These are phyloP conservation scores for Simplicillium aogashimaense DNA, from an alignment of 2,329 filamentous ascomycete species.

Conservation along the genomic window DNA sequence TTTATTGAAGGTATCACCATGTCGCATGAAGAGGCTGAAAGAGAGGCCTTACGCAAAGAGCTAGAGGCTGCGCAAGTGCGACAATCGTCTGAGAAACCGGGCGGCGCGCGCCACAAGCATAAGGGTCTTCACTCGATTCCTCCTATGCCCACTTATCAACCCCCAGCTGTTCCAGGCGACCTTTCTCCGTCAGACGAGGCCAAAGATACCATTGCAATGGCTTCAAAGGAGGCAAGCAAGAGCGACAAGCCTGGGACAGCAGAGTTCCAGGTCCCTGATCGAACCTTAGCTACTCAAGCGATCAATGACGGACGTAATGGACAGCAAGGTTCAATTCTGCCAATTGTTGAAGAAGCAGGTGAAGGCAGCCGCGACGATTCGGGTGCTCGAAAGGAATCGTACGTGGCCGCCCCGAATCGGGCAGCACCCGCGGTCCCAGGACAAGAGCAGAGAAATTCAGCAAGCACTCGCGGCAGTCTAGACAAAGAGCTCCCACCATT, in stretches of 20 bases:
- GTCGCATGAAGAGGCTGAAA: conserved; percentile 72
- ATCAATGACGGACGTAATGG: conserved; percentile 39
- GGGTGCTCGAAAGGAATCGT: conserved; percentile 23
- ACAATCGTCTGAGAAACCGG: conserved; percentile 22
- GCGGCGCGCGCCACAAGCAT: conserved; percentile 25
- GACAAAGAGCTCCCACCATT: conserved; percentile 28
- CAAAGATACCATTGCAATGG: conserved; percentile 29
- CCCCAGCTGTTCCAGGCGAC: conserved; percentile 28
- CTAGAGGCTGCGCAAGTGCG: conserved; percentile 41
- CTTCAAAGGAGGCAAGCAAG: conserved; percentile 25
- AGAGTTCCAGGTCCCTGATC: conserved; percentile 48
- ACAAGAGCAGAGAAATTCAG: conserved; percentile 6
- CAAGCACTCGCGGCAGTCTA: conserved; percentile 7
- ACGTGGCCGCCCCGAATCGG: conserved; percentile 32
- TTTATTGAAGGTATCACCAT: conserved; percentile 89
- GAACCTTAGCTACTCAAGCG: conserved; percentile 37
- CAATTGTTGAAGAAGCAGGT: conserved; percentile 83
- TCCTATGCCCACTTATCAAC: conserved; percentile 34
- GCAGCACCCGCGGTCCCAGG: conserved; percentile 24
- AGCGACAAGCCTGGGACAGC: conserved; percentile 20
- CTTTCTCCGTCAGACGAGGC: conserved; percentile 24
- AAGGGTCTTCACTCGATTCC: conserved; percentile 24
- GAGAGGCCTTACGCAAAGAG: conserved; percentile 51
- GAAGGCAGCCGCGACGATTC: conserved; percentile 53
- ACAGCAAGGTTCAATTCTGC: conserved; percentile 51